phyloP scores from a whole-genome alignment of 495 filamentous ascomycete genomes.

The Aspergillus hancockii region DNA sequence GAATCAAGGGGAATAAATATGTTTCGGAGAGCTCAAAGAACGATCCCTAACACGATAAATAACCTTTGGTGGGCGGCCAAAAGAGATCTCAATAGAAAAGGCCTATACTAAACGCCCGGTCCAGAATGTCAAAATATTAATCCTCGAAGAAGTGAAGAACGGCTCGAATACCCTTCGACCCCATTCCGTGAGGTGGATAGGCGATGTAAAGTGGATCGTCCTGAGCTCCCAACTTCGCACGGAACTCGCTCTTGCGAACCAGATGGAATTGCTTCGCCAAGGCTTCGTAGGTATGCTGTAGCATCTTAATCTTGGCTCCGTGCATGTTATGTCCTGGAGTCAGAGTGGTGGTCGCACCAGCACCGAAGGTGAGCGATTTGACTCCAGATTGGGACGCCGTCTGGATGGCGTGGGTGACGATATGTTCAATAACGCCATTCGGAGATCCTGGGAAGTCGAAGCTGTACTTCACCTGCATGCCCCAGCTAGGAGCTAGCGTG shows the following conservation, averaged over 20 bases:
- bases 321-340: slow-evolving; percentile 73
- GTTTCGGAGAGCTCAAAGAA: background rate
- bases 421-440: slow-evolving; percentile 75
- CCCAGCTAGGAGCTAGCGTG: slow-evolving; percentile 70
- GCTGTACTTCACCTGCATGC: slow-evolving; percentile 86
- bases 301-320: slow-evolving; percentile 69
- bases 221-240: slow-evolving; percentile 77
- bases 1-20: slow-evolving; percentile 33
- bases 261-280: slow-evolving; percentile 77
- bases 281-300: slow-evolving; percentile 73
- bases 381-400: slow-evolving; percentile 62
- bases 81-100: slow-evolving; percentile 1
- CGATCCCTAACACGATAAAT: slow-evolving; percentile 3
- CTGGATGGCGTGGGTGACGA: slow-evolving; percentile 77
- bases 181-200: slow-evolving; percentile 78
- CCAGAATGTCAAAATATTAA: slow-evolving; percentile 24
- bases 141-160: slow-evolving; percentile 84
- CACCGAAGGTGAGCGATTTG: slow-evolving; percentile 75
- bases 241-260: slow-evolving; percentile 80
- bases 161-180: slow-evolving; percentile 71
- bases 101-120: background rate
- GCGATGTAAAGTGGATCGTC: slow-evolving; percentile 81
- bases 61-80: background rate
- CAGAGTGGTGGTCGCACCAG: slow-evolving; percentile 67
- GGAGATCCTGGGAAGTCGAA: slow-evolving; percentile 81